Percentiles rank a stretch among this genome's conserved stretches.
These are phyloP conservation scores for Boletus eberwhitei DNA, from an alignment of 768 basidiomycete species.

Conservation along the genomic window DNA sequence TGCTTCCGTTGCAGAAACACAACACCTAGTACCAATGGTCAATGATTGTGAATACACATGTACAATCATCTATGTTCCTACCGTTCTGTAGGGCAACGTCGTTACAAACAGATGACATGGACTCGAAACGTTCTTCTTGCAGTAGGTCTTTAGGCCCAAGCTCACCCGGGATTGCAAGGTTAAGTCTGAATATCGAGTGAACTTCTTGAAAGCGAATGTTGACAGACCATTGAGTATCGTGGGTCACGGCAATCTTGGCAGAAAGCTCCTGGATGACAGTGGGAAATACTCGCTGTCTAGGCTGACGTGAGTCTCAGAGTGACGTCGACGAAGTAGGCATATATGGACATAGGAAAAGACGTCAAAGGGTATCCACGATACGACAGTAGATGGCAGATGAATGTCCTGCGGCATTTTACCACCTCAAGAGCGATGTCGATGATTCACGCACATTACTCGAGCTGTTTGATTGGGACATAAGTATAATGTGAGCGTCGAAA, in stretches of 20 bases:
- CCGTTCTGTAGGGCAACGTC: not conserved
- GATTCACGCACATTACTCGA: too few relatives aligned
- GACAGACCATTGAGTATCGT: not conserved
- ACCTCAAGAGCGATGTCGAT: too few relatives aligned
- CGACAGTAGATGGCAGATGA: not conserved
- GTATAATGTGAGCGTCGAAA: too few relatives aligned
- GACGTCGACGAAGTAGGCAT: not conserved
- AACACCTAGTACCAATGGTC: not conserved
- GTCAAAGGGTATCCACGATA: not conserved
- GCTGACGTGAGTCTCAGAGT: not conserved
- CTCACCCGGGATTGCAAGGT: not conserved
- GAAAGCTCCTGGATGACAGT: not conserved
- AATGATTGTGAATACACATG: not conserved
- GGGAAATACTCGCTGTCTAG: not conserved
- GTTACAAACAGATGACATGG: not conserved
- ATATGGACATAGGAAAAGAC: slow-evolving; percentile 1
- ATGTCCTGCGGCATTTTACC: not conserved
- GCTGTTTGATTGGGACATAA: too few relatives aligned
- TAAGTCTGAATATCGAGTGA: not conserved
- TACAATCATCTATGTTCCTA: not conserved
- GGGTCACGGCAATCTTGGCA: not conserved
- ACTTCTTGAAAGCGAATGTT: too few relatives aligned
- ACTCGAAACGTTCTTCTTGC: not conserved
- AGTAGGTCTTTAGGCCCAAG: not conserved
- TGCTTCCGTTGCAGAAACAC: not conserved